phyloP scores from a whole-genome alignment of 179 eudicot genomes.

The Spinacia oleracea region DNA sequence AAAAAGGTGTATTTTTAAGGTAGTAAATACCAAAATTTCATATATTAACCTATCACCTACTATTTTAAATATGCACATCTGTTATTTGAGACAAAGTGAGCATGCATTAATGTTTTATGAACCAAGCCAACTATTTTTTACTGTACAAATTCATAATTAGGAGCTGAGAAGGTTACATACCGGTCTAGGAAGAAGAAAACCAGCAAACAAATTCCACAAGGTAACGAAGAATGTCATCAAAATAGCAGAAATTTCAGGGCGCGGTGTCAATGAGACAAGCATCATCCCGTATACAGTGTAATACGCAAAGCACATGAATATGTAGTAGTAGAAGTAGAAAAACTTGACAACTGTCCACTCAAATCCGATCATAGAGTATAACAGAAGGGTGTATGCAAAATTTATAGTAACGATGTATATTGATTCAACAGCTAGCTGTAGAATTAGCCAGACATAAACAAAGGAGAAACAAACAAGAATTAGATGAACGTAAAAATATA shows the following conservation, averaged over 20 bases:
- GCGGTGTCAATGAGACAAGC: slow-evolving; percentile 77
- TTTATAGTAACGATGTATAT: slow-evolving; percentile 53
- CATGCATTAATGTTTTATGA: too few species aligned
- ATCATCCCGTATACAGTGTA: slow-evolving; percentile 78
- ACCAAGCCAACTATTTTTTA: not conserved
- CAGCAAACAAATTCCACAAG: slow-evolving; percentile 85
- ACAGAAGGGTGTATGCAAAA: slow-evolving; percentile 42
- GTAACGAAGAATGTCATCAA: slow-evolving; percentile 67
- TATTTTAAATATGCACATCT: too few species aligned
- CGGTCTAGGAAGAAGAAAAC: slow-evolving; percentile 69
- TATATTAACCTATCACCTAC: too few species aligned
- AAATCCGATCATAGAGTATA: slow-evolving; percentile 80
- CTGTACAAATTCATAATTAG: not conserved
- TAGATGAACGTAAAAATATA: not conserved
- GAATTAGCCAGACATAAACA: not conserved
- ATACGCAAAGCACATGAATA: slow-evolving; percentile 60
- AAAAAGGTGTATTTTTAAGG: too few species aligned
- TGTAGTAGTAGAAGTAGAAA: slow-evolving; percentile 63
- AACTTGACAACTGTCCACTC: slow-evolving; percentile 54
- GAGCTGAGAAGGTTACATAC: slow-evolving; percentile 43
- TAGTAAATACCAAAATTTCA: too few species aligned
- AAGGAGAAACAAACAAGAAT: not conserved
- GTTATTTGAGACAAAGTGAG: too few species aligned
- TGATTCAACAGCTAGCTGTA: slow-evolving; percentile 69
- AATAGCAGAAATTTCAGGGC: slow-evolving; percentile 62